These are phyloP conservation scores for Russula emetica DNA, from an alignment of 768 basidiomycete species.

Conservation along the genomic window DNA sequence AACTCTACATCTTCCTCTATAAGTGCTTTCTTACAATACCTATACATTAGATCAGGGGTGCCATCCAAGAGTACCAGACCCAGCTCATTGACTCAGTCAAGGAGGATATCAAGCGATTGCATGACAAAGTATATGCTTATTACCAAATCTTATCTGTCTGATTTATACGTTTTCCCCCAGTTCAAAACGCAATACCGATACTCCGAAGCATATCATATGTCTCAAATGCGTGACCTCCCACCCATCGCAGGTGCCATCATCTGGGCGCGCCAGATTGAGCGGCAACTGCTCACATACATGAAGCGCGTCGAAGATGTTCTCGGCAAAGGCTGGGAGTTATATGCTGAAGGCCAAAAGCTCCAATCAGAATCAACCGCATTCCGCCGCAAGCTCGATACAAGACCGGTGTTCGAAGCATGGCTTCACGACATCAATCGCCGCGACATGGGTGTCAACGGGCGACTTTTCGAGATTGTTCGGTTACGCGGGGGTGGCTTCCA, in stretches of 20 bases:
- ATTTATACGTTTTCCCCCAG: conserved; percentile 35
- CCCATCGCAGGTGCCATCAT: conserved; percentile 98
- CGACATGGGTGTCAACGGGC: conserved; percentile 86
- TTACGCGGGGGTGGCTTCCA: conserved; percentile 73
- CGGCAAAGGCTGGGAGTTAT: conserved; percentile 96
- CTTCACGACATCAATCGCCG: conserved; percentile 90
- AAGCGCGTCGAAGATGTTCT: conserved; percentile 98
- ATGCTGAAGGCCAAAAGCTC: conserved; percentile 98
- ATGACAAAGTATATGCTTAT: conserved; percentile 69
- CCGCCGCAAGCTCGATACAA: conserved; percentile 92
- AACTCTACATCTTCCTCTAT: neutral
- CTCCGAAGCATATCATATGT: conserved; percentile 97
- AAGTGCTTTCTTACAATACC: conserved; percentile 1
- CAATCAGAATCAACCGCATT: conserved; percentile 89
- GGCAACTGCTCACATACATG: conserved; percentile 95
- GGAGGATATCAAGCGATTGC: conserved; percentile 92
- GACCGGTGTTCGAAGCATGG: conserved; percentile 95
- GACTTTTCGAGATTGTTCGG: conserved; percentile 87
- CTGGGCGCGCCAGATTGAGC: conserved; percentile 98
- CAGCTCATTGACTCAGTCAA: conserved; percentile 98
- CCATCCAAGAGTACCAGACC: conserved; percentile 98
- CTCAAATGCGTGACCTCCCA: conserved; percentile 95
- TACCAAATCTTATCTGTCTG: neutral
- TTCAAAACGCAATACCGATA: conserved; percentile 96
- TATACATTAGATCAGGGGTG: conserved; percentile 75